A percentile compares a stretch with the other conserved stretches of the same genome.
These are phyloP conservation scores for Nothopassalora personata DNA, from an alignment of 2,329 filamentous ascomycete genomes.

Conservation along the genomic window DNA sequence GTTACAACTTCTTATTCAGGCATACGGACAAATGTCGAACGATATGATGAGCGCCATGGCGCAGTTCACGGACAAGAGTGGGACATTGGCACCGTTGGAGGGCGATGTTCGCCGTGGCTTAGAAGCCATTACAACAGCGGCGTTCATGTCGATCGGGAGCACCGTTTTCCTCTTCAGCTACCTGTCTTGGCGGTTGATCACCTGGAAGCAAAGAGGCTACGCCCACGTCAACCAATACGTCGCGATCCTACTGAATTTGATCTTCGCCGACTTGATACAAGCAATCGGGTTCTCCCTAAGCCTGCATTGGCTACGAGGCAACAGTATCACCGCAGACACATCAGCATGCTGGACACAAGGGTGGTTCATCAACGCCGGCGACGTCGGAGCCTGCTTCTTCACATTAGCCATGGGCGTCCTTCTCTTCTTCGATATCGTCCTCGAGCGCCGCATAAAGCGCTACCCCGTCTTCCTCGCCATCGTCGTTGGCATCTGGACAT, in stretches of 20 bases:
- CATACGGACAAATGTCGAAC: not conserved
- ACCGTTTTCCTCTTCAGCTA: conserved; percentile 22
- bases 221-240: conserved; percentile 56
- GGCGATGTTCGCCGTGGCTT: conserved; percentile 19
- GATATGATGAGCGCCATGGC: not conserved
- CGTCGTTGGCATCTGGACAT: conserved; percentile 52
- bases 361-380: conserved; percentile 61
- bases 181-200: conserved; percentile 25
- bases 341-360: conserved; percentile 58
- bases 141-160: conserved; percentile 21
- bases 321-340: conserved; percentile 51
- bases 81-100: conserved; percentile 17
- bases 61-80: conserved; percentile 1
- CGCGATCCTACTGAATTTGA: conserved; percentile 61
- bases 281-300: conserved; percentile 59
- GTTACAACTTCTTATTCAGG: not conserved
- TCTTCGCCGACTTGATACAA: conserved; percentile 63
- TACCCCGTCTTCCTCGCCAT: conserved; percentile 46
- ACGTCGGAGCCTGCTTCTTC: conserved; percentile 60
- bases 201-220: conserved; percentile 17
- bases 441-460: conserved; percentile 45
- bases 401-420: conserved; percentile 60
- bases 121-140: conserved; percentile 19
- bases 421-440: conserved; percentile 59
- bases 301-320: conserved; percentile 50